A percentile compares a stretch with the other conserved stretches of the same genome.
Conservation (phyloP, 2,329 filamentous ascomycete genomes). For the Fusarium liriodendri region DNA sequence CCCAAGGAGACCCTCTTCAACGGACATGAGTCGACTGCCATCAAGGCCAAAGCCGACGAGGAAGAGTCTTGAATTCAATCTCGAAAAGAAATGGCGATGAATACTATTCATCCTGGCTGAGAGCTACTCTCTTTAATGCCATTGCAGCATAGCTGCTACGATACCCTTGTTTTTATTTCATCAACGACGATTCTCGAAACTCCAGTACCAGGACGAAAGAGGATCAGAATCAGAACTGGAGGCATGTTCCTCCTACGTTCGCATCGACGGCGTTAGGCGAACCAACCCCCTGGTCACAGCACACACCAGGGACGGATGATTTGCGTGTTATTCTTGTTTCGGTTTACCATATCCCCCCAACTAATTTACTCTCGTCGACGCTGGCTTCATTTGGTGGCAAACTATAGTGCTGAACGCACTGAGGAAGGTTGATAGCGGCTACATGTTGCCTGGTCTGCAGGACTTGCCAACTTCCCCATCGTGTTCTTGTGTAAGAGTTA, state of each 20-base stretch:
- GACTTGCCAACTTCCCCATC: background rate
- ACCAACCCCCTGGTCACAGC: background rate
- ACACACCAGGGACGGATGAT: constrained; percentile 5
- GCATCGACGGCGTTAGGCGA: constrained; percentile 37
- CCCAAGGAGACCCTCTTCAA: constrained; percentile 15
- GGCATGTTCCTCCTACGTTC: constrained; percentile 16
- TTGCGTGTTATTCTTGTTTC: constrained; percentile 16
- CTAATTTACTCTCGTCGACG: constrained; percentile 8
- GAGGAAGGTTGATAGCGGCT: background rate
- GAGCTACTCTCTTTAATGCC: constrained; percentile 10
- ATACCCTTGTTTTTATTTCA: constrained; percentile 36
- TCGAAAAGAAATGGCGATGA: background rate
- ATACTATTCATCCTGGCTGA: constrained; percentile 2
- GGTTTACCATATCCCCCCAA: background rate
- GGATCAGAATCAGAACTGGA: constrained; percentile 13
- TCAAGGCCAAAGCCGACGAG: constrained; percentile 37
- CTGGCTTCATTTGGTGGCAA: constrained; percentile 5
- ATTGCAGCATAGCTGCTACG: constrained; percentile 34
- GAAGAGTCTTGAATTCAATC: constrained; percentile 23
- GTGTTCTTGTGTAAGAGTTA: constrained; percentile 3
- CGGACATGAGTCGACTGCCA: constrained; percentile 17
- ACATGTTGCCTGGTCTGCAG: background rate
- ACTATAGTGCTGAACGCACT: background rate
- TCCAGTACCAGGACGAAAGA: constrained; percentile 2
- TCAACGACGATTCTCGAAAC: constrained; percentile 20